These are phyloP conservation scores for Pisolithus sp. DNA, from an alignment of 768 basidiomycete species.

Conservation along the genomic window DNA sequence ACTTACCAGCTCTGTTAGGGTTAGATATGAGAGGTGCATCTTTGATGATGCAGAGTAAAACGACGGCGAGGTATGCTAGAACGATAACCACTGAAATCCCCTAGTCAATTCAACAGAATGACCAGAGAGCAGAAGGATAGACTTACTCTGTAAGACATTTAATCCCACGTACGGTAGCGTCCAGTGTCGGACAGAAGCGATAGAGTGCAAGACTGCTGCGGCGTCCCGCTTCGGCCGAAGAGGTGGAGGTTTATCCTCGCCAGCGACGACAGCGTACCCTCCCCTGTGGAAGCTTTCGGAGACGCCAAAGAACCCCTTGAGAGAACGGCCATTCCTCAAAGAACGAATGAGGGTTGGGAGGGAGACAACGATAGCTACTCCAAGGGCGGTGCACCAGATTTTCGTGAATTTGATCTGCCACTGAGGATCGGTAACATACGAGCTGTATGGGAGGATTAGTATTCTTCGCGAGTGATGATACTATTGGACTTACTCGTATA, in stretches of 20 bases:
- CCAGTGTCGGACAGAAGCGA: slow-evolving; percentile 38
- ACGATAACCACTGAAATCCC: slow-evolving; percentile 46
- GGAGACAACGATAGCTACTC: slow-evolving; percentile 40
- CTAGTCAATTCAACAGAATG: slow-evolving; percentile 3
- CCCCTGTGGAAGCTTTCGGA: slow-evolving; percentile 35
- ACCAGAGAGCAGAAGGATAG: not conserved
- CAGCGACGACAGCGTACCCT: slow-evolving; percentile 28
- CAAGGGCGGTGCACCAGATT: slow-evolving; percentile 61
- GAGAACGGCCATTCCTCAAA: slow-evolving; percentile 34
- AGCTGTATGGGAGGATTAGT: slow-evolving; percentile 38
- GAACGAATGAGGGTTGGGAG: slow-evolving; percentile 40
- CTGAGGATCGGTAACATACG: slow-evolving; percentile 69
- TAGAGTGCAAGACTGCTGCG: slow-evolving; percentile 25
- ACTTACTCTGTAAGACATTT: slow-evolving; percentile 56
- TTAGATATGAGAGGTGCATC: slow-evolving; percentile 58
- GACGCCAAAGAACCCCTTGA: slow-evolving; percentile 46
- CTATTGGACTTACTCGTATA: slow-evolving; percentile 57
- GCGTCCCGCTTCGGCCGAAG: slow-evolving; percentile 7
- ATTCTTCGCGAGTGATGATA: not conserved
- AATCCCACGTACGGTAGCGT: slow-evolving; percentile 45
- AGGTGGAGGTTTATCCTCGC: slow-evolving; percentile 7
- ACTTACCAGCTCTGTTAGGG: slow-evolving; percentile 69
- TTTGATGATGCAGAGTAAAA: slow-evolving; percentile 56
- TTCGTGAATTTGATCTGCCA: slow-evolving; percentile 71
- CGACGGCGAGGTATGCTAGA: slow-evolving; percentile 45